A percentile compares a stretch with the other conserved stretches of the same genome.
Evolutionary conservation across 2,329 filamentous ascomycete genomes (phyloP).

Genomic region (Nakataea oryzae): DNA sequence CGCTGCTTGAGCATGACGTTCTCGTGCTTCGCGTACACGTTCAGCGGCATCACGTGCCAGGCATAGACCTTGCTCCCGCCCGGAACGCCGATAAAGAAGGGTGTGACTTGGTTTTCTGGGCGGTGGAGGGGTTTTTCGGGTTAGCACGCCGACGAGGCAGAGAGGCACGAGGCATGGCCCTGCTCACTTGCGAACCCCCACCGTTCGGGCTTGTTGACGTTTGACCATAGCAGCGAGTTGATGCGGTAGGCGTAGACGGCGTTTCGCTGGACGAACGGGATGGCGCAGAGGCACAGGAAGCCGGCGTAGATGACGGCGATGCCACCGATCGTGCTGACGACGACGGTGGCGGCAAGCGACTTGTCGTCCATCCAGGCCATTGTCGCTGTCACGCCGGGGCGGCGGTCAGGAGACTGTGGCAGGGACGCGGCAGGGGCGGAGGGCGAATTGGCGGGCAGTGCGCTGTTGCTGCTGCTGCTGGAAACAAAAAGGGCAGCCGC

Average conservation of each 20-base stretch:
- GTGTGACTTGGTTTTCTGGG: conserved; percentile 75
- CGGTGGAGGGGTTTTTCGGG: no score
- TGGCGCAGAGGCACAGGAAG: conserved; percentile 55
- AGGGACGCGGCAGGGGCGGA: not conserved
- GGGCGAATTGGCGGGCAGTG: not conserved
- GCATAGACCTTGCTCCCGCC: conserved; percentile 69
- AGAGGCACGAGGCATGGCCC: not conserved
- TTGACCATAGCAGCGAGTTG: conserved; percentile 54
- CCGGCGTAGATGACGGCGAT: conserved; percentile 52
- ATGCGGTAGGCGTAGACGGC: conserved; percentile 77
- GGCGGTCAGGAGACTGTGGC: not conserved
- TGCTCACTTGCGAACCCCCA: conserved; percentile 75
- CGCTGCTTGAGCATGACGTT: conserved; percentile 42
- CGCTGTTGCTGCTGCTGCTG: not conserved
- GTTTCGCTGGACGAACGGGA: conserved; percentile 68
- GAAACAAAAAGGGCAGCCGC: not conserved
- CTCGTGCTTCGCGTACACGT: conserved; percentile 66
- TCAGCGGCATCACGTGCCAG: conserved; percentile 82
- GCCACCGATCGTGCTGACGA: conserved; percentile 40
- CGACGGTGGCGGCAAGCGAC: conserved; percentile 22
- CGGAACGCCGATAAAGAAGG: conserved; percentile 65
- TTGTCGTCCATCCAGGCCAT: not conserved
- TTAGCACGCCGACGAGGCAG: not conserved
- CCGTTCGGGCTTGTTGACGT: conserved; percentile 60
- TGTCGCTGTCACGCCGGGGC: not conserved